Evolutionary conservation across 2,329 filamentous ascomycete species (phyloP).

Genomic region (Fusarium drepaniforme): DNA sequence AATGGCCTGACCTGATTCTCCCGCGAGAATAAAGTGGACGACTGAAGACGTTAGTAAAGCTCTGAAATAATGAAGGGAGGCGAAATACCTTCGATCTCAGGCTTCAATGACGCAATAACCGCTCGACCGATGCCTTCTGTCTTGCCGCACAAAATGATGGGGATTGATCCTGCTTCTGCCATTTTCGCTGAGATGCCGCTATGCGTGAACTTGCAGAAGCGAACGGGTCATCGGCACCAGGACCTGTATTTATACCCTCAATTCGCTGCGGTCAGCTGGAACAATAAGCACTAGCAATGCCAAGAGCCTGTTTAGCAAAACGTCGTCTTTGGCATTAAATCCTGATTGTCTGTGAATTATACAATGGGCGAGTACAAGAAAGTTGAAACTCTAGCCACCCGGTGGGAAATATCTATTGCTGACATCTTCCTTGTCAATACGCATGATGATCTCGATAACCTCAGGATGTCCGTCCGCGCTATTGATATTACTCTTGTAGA

Average conservation of each 20-base stretch:
- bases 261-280: neutral
- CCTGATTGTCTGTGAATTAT: neutral
- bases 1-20: constrained; percentile 20
- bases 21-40: constrained; percentile 25
- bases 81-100: constrained; percentile 25
- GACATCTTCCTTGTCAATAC: neutral
- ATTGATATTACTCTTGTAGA: neutral
- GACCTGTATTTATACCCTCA: neutral
- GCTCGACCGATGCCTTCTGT: constrained; percentile 17
- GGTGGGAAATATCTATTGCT: neutral
- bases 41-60: neutral
- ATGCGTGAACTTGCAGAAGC: neutral
- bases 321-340: neutral
- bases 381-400: neutral
- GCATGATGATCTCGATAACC: constrained; percentile 13
- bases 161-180: neutral
- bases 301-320: neutral
- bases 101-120: constrained; percentile 22
- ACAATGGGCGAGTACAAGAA: neutral
- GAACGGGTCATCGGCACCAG: neutral
- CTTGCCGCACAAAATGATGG: constrained; percentile 33
- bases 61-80: too few species aligned
- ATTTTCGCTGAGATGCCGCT: neutral
- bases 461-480: neutral
- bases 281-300: neutral